Evolutionary conservation across 345 rosid genomes (phyloP).

Genomic region (Psidium guajava): DNA sequence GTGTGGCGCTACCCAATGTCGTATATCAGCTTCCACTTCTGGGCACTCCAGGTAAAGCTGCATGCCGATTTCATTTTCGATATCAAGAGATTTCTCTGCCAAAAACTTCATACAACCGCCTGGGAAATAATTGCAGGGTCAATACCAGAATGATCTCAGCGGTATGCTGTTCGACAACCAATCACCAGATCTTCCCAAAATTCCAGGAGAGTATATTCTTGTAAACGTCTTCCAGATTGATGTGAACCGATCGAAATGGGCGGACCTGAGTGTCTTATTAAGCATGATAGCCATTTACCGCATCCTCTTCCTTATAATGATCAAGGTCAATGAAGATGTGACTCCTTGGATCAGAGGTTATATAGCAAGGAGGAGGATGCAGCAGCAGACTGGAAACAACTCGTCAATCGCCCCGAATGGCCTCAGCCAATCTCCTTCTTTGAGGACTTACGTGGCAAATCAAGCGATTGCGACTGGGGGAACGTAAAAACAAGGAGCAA

Average conservation of each 20-base stretch:
- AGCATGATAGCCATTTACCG: slow-evolving; percentile 85
- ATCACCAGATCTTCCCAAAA: slow-evolving; percentile 42
- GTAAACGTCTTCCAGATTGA: slow-evolving; percentile 75
- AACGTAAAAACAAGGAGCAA: neutral
- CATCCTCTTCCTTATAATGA: slow-evolving; percentile 72
- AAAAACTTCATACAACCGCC: neutral
- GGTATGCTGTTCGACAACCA: slow-evolving; percentile 71
- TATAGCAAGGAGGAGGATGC: slow-evolving; percentile 74
- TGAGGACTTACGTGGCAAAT: slow-evolving; percentile 39
- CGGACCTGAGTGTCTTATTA: slow-evolving; percentile 63
- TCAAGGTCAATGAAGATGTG: slow-evolving; percentile 87
- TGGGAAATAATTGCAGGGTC: slow-evolving; percentile 44
- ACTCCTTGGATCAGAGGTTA: slow-evolving; percentile 92
- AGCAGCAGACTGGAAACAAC: slow-evolving; percentile 62
- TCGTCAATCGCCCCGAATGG: slow-evolving; percentile 74
- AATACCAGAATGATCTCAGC: slow-evolving; percentile 75
- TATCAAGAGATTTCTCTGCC: neutral
- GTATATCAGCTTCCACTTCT: slow-evolving; percentile 87
- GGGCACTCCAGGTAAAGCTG: slow-evolving; percentile 78
- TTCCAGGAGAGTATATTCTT: slow-evolving; percentile 71
- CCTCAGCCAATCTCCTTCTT: slow-evolving; percentile 78
- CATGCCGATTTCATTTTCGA: neutral
- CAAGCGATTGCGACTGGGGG: neutral
- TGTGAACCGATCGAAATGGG: slow-evolving; percentile 73
- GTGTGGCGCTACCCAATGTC: slow-evolving; percentile 99